Conservation (phyloP, 495 filamentous ascomycete species). For the Geoglossum glabrum region DNA sequence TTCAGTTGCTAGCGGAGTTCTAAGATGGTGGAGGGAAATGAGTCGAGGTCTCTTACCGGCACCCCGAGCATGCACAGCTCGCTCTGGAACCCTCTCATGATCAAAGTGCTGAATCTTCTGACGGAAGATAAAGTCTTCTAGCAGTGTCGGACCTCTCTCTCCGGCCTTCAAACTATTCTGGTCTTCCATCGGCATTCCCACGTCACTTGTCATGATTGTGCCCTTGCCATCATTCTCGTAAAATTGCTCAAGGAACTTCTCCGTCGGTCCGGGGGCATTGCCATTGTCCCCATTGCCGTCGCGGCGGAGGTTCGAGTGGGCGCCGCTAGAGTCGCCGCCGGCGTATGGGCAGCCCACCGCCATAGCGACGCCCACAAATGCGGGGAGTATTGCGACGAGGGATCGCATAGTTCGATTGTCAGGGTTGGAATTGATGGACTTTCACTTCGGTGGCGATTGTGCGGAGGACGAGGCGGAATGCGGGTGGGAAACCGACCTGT, state of each 20-base stretch:
- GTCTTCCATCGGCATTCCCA: constrained; percentile 54
- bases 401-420: neutral
- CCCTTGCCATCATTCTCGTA: constrained; percentile 39
- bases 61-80: constrained; percentile 65
- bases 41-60: constrained; percentile 45
- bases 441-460: neutral
- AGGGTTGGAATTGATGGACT: neutral
- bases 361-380: neutral
- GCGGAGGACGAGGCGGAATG: neutral
- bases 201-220: constrained; percentile 46
- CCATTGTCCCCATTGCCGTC: neutral
- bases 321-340: neutral
- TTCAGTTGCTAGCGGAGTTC: constrained; percentile 33
- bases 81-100: constrained; percentile 38
- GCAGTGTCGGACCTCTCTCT: constrained; percentile 44
- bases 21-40: constrained; percentile 60
- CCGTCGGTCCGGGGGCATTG: constrained; percentile 10
- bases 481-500: no score
- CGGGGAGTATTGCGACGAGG: neutral
- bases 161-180: constrained; percentile 41
- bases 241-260: constrained; percentile 33
- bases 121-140: constrained; percentile 68
- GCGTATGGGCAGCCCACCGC: neutral
- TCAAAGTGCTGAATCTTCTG: constrained; percentile 73
- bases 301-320: neutral